Conservation (phyloP, 2,329 filamentous ascomycete genomes). For the Polytolypa hystricis region DNA sequence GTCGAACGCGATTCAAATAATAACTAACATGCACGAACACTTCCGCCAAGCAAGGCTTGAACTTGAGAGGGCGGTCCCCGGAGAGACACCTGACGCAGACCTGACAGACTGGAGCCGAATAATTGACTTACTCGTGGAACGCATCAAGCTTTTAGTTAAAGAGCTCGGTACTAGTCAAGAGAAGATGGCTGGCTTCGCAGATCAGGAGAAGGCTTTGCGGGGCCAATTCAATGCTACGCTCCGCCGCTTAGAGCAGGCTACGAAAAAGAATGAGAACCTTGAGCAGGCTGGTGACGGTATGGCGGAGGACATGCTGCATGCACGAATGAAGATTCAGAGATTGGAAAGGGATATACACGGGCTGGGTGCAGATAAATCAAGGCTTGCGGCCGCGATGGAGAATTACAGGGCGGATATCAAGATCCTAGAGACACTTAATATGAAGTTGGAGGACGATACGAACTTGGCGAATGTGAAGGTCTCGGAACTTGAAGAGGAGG, state of each 20-base stretch:
- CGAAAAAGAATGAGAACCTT: conserved; percentile 25
- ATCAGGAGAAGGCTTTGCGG: conserved; percentile 31
- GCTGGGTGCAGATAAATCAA: conserved; percentile 31
- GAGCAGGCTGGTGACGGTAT: conserved; percentile 31
- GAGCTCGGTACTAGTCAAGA: conserved; percentile 24
- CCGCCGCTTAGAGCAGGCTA: conserved; percentile 26
- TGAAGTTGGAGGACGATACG: conserved; percentile 29
- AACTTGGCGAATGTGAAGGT: conserved; percentile 21
- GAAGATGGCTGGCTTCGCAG: conserved; percentile 23
- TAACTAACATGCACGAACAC: conserved; percentile 26
- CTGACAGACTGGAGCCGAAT: conserved; percentile 30
- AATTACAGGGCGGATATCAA: conserved; percentile 35
- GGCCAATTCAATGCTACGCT: conserved; percentile 35
- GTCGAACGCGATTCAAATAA: conserved; percentile 19
- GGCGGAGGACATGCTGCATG: conserved; percentile 35
- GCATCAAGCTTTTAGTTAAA: conserved; percentile 25
- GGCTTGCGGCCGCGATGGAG: conserved; percentile 31
- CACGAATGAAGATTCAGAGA: conserved; percentile 32
- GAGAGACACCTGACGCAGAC: conserved; percentile 29
- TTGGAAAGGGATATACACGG: conserved; percentile 31
- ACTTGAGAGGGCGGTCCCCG: conserved; percentile 33
- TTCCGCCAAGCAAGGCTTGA: conserved; percentile 35
- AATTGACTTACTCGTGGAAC: conserved; percentile 29
- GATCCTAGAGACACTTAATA: conserved; percentile 32
- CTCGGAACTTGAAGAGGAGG: conserved; percentile 25